Conservation (phyloP, 1,284 basidiomycete species). For the Leccinum pachyderme region DNA sequence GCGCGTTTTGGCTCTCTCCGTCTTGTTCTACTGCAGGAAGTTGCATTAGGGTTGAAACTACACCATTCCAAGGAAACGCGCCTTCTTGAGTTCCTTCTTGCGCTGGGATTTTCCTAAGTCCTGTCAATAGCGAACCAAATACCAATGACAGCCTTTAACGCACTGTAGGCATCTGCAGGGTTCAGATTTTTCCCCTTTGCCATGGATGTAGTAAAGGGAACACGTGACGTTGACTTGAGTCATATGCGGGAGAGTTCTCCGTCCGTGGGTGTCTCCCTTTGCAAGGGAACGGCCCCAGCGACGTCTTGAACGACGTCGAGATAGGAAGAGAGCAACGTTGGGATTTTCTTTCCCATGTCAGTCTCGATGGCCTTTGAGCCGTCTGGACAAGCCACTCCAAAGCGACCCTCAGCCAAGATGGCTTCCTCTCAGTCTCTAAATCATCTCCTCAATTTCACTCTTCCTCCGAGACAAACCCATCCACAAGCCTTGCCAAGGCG, state of each 20-base stretch:
- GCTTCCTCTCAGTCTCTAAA: conserved; percentile 63
- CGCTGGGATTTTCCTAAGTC: conserved; percentile 76
- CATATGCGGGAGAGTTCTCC: conserved; percentile 9
- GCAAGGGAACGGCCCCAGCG: conserved; percentile 35
- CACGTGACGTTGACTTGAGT: conserved; percentile 33
- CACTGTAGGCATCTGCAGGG: conserved; percentile 83
- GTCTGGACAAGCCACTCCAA: conserved; percentile 41
- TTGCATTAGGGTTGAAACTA: conserved; percentile 7
- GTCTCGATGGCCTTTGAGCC: conserved; percentile 41
- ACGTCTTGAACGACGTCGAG: conserved; percentile 11
- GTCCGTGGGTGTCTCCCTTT: conserved; percentile 29
- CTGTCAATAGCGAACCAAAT: background rate
- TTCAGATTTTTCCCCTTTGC: conserved; percentile 80
- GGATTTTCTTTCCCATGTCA: conserved; percentile 16
- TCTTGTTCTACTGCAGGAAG: conserved; percentile 78
- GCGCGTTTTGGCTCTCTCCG: conserved; percentile 70
- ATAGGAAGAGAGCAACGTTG: background rate
- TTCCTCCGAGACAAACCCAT: conserved; percentile 73
- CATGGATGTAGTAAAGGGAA: conserved; percentile 44
- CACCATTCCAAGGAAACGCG: conserved; percentile 29
- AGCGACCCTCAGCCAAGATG: conserved; percentile 61
- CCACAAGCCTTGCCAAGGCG: conserved; percentile 64
- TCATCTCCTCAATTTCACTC: conserved; percentile 81
- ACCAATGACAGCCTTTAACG: conserved; percentile 4
- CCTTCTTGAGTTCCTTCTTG: conserved; percentile 91